Conservation (phyloP, 139 green algal genomes). For the Coccomyxa sp. region DNA sequence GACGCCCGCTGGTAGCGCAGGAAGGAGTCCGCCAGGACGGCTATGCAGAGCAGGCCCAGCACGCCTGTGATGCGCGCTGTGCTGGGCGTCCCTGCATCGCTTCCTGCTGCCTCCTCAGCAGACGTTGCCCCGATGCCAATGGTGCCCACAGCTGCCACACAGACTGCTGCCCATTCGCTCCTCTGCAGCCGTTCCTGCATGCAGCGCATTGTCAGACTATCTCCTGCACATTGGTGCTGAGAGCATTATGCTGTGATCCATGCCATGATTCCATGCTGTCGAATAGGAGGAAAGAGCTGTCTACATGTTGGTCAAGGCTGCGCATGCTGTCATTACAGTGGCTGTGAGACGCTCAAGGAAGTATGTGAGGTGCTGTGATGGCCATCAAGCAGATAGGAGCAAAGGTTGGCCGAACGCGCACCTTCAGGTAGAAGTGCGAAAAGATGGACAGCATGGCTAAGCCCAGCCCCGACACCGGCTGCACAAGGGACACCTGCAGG, state of each 20-base stretch:
- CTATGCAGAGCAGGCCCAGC: conserved; percentile 25
- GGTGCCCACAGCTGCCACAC: conserved; percentile 45
- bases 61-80: conserved; percentile 5
- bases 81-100: neutral
- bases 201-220: too few species aligned
- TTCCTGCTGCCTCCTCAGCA: conserved; percentile 4
- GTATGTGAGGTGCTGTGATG: too few species aligned
- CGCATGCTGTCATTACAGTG: too few species aligned
- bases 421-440: conserved; percentile 79
- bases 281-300: too few species aligned
- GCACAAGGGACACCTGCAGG: conserved; percentile 83
- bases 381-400: neutral
- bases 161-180: conserved; percentile 61
- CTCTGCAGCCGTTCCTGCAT: conserved; percentile 52
- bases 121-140: conserved; percentile 49
- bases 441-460: conserved; percentile 81
- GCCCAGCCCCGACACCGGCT: conserved; percentile 79
- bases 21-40: conserved; percentile 13
- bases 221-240: too few species aligned
- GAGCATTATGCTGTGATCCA: too few species aligned
- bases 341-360: too few species aligned
- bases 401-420: conserved; percentile 5
- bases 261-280: too few species aligned
- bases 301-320: too few species aligned
- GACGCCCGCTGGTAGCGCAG: conserved; percentile 2